Conservation (phyloP, 768 basidiomycete genomes). For the Galerina marginata region DNA sequence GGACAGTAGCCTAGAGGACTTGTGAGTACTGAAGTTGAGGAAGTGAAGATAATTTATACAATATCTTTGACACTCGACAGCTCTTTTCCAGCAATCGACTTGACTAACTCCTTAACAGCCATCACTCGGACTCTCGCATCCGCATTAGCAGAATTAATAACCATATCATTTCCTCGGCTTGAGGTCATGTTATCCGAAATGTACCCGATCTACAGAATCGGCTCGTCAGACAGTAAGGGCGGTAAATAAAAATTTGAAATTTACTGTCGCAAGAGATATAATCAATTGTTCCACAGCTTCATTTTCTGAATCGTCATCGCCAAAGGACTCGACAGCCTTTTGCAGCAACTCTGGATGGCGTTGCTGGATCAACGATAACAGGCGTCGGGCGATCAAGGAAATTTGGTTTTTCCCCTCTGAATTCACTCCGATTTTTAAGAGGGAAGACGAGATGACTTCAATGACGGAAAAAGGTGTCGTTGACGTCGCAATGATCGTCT, state of each 20-base stretch:
- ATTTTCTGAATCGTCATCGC: slow-evolving; percentile 40
- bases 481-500: slow-evolving; percentile 41
- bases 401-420: slow-evolving; percentile 25
- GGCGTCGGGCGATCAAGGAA: slow-evolving; percentile 33
- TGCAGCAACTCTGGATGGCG: slow-evolving; percentile 61
- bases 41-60: slow-evolving; percentile 36
- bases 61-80: slow-evolving; percentile 42
- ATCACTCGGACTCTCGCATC: slow-evolving; percentile 62
- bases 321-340: slow-evolving; percentile 41
- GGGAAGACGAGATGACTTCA: slow-evolving; percentile 31
- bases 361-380: slow-evolving; percentile 69
- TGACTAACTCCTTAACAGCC: slow-evolving; percentile 64
- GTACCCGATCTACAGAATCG: slow-evolving; percentile 14
- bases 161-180: slow-evolving; percentile 41
- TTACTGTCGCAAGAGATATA: slow-evolving; percentile 63
- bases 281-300: slow-evolving; percentile 58
- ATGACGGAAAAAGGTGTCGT: slow-evolving; percentile 39
- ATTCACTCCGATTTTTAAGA: slow-evolving; percentile 34
- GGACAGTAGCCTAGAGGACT: slow-evolving; percentile 53
- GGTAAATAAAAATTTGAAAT: slow-evolving; percentile 16
- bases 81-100: slow-evolving; percentile 36
- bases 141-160: slow-evolving; percentile 64
- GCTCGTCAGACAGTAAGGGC: neutral
- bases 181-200: slow-evolving; percentile 11
- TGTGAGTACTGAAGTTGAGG: neutral